These are phyloP conservation scores for Novakomyces olei DNA, from an alignment of 805 yeast genomes.

Conservation along the genomic window DNA sequence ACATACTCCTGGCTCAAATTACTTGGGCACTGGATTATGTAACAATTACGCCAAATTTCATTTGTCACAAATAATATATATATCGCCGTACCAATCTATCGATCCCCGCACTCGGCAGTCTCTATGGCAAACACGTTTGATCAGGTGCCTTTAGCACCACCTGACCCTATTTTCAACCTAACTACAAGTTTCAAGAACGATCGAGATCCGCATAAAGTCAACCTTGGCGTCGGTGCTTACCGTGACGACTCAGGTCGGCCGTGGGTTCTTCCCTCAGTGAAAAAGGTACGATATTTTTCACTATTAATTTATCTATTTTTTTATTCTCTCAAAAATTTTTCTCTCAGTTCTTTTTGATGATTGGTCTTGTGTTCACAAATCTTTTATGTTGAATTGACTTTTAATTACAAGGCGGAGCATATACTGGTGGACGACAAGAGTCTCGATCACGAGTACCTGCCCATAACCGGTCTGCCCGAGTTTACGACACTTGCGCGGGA, in stretches of 20 bases:
- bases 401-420: conserved; percentile 35
- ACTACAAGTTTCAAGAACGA: conserved; percentile 55
- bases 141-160: conserved; percentile 37
- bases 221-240: conserved; percentile 72
- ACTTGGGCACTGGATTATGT: too few relatives aligned
- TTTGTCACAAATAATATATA: too few relatives aligned
- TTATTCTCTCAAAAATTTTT: too few relatives aligned
- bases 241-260: conserved; percentile 76
- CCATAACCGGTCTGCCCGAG: conserved; percentile 53
- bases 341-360: too few relatives aligned
- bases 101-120: too few relatives aligned
- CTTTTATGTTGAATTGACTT: not conserved
- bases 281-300: conserved; percentile 9
- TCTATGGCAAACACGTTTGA: too few relatives aligned
- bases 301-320: too few relatives aligned
- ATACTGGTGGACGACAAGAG: conserved; percentile 38
- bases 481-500: conserved; percentile 51
- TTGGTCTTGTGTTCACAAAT: too few relatives aligned
- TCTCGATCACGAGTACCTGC: conserved; percentile 70
- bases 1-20: too few relatives aligned
- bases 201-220: conserved; percentile 23
- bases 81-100: too few relatives aligned
- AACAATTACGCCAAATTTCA: too few relatives aligned
- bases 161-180: conserved; percentile 55
- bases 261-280: conserved; percentile 61